These are phyloP conservation scores for Zygotorulaspora mrakii DNA, from an alignment of 1,139 yeast species.

Conservation along the genomic window DNA sequence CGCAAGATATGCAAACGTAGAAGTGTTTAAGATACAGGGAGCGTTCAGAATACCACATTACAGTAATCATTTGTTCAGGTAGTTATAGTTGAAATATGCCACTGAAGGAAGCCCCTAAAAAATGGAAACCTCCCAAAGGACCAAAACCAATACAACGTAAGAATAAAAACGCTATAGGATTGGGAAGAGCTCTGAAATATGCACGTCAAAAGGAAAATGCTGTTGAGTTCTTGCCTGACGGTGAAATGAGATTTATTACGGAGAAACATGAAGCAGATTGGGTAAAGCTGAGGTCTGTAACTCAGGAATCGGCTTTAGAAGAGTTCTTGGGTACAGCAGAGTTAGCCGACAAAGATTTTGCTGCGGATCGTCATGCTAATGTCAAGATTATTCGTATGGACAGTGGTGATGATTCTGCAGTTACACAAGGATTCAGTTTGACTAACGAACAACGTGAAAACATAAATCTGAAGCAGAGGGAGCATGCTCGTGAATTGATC, in stretches of 20 bases:
- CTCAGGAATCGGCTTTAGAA: conserved; percentile 91
- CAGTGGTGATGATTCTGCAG: conserved; percentile 44
- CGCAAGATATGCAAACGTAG: conserved; percentile 8
- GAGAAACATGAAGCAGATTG: conserved; percentile 81
- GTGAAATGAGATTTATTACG: conserved; percentile 78
- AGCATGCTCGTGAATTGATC: conserved; percentile 75
- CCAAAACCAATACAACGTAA: conserved; percentile 86
- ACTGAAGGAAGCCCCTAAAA: conserved; percentile 46
- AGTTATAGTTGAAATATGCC: too few relatives aligned
- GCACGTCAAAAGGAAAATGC: conserved; percentile 66
- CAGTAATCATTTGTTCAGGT: too few relatives aligned
- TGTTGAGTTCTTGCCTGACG: conserved; percentile 73
- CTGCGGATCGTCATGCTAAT: conserved; percentile 82
- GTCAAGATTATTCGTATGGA: conserved; percentile 81
- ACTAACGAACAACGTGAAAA: conserved; percentile 64
- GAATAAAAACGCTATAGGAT: conserved; percentile 77
- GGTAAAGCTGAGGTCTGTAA: conserved; percentile 88
- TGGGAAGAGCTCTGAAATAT: conserved; percentile 81
- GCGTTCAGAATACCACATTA: too few relatives aligned
- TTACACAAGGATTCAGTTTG: conserved; percentile 52
- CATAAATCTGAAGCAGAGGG: conserved; percentile 62
- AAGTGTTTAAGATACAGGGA: background rate
- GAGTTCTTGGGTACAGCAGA: conserved; percentile 94
- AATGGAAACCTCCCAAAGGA: conserved; percentile 76
- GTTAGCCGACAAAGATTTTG: conserved; percentile 91